A percentile compares a stretch with the other conserved stretches of the same genome.
phyloP scores from a whole-genome alignment of 768 basidiomycete genomes.

The Lactarius sanguifluus region DNA sequence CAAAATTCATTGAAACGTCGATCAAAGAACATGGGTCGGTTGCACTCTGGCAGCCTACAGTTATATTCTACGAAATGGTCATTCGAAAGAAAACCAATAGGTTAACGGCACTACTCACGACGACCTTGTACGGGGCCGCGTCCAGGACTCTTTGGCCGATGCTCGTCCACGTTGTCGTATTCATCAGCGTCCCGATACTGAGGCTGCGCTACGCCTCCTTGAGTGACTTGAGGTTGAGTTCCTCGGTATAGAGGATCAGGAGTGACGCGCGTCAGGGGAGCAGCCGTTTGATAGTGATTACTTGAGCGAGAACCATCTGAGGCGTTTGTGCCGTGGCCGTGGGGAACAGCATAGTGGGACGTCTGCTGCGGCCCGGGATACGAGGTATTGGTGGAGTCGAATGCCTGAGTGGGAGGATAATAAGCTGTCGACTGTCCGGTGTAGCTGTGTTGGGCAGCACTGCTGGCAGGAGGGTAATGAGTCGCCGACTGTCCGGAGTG shows the following conservation, averaged over 20 bases:
- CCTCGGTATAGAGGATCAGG: background rate
- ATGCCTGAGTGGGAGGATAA: background rate
- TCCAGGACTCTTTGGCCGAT: too few relatives aligned
- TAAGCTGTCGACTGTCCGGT: background rate
- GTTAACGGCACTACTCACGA: background rate
- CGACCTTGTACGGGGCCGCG: too few relatives aligned
- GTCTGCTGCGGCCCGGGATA: background rate
- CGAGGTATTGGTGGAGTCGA: background rate
- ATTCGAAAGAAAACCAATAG: too few relatives aligned
- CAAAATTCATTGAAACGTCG: background rate
- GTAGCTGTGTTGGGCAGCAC: background rate
- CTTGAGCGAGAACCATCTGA: background rate
- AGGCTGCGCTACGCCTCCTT: background rate
- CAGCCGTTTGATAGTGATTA: background rate
- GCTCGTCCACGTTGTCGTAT: background rate
- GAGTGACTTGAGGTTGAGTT: background rate
- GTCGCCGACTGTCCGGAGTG: background rate
- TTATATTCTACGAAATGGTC: background rate
- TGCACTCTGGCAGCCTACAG: conserved; percentile 8
- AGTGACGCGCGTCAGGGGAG: background rate
- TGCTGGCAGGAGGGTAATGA: background rate
- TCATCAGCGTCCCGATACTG: background rate
- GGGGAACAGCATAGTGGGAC: background rate
- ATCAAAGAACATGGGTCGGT: background rate
- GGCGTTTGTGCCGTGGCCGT: background rate